These are phyloP conservation scores for Boletus rex-veris DNA, from an alignment of 768 basidiomycete species.

Conservation along the genomic window DNA sequence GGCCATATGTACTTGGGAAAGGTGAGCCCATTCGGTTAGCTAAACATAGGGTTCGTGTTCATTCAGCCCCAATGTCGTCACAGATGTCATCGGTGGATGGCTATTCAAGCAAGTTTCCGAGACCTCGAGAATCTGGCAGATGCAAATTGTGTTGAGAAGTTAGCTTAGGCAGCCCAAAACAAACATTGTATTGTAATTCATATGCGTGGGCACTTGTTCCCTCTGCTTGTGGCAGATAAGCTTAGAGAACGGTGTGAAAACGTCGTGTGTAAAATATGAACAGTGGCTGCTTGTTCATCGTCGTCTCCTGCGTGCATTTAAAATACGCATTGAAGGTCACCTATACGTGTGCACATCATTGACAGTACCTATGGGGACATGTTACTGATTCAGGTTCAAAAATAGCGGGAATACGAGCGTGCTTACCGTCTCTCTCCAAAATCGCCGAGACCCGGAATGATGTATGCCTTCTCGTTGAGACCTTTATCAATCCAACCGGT, in stretches of 20 bases:
- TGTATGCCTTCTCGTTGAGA: conserved; percentile 87
- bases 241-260: too few relatives aligned
- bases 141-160: neutral
- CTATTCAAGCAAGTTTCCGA: conserved; percentile 6
- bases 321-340: too few relatives aligned
- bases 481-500: conserved; percentile 96
- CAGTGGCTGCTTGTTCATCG: neutral
- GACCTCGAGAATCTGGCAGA: neutral
- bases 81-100: conserved; percentile 14
- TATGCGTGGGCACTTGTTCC: too few relatives aligned
- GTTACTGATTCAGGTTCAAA: neutral
- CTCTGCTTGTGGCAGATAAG: too few relatives aligned
- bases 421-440: conserved; percentile 85
- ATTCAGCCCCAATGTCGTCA: neutral
- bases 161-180: neutral
- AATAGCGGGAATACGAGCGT: neutral
- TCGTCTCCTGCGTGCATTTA: too few relatives aligned
- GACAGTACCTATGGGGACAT: conserved; percentile 19
- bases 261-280: neutral
- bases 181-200: neutral
- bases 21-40: neutral
- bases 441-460: conserved; percentile 94
- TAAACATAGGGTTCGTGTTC: neutral
- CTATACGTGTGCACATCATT: conserved; percentile 4
- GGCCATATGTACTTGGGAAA: conserved; percentile 13